Conservation (phyloP, 2,329 filamentous ascomycete genomes). For the Eutypella sp. region DNA sequence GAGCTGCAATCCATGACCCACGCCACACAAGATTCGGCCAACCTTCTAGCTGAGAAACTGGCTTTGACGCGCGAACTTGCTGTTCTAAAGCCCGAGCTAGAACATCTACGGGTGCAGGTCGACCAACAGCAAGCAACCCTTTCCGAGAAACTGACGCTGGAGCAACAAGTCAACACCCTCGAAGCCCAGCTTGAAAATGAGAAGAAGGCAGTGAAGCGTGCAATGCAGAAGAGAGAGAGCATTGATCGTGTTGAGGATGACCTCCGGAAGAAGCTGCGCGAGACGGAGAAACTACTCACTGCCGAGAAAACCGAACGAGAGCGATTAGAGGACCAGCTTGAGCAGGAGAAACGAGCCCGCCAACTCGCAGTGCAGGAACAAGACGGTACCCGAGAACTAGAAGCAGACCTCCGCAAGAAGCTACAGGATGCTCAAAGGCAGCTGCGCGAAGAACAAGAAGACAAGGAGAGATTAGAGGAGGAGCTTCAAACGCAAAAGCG, state of each 20-base stretch:
- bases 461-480: conserved; percentile 28
- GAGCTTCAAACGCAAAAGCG: conserved; percentile 29
- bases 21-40: conserved; percentile 64
- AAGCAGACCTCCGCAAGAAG: conserved; percentile 28
- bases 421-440: conserved; percentile 25
- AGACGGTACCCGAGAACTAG: conserved; percentile 24
- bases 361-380: conserved; percentile 25
- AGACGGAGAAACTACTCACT: conserved; percentile 27
- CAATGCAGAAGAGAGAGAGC: conserved; percentile 39
- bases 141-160: conserved; percentile 73
- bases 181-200: conserved; percentile 82
- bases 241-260: conserved; percentile 35
- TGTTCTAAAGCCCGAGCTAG: conserved; percentile 49
- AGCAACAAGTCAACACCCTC: conserved; percentile 70
- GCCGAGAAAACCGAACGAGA: conserved; percentile 26
- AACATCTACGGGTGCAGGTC: conserved; percentile 51
- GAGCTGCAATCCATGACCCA: conserved; percentile 66
- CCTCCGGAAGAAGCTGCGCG: conserved; percentile 36
- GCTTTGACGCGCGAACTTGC: conserved; percentile 47
- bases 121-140: conserved; percentile 62
- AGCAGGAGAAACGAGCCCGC: conserved; percentile 25
- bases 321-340: conserved; percentile 28
- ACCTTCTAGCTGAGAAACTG: conserved; percentile 58
- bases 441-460: conserved; percentile 24
- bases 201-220: conserved; percentile 62